phyloP scores from a whole-genome alignment of 2,329 filamentous ascomycete species.

The Cephalotrichum gorgonifer region DNA sequence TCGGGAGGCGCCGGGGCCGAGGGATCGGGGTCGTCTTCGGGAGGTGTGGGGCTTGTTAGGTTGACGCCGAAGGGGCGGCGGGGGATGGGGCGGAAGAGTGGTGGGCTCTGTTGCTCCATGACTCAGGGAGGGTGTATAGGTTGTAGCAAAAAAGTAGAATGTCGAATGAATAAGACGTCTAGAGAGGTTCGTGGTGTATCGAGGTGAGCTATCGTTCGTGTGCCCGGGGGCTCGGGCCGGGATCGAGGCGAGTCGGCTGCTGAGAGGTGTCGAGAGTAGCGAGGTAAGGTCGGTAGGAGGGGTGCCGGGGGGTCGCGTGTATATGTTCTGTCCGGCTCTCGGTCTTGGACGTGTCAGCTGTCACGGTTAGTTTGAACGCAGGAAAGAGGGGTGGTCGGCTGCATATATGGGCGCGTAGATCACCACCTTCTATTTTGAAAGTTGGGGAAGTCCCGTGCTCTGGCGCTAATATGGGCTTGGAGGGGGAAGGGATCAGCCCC shows the following conservation, averaged over 20 bases:
- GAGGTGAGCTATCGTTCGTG: no score
- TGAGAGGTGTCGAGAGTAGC: no score
- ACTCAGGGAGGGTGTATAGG: no score
- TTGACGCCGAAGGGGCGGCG: conserved; percentile 60
- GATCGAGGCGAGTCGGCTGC: no score
- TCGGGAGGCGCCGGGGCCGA: conserved; percentile 23
- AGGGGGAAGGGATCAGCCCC: no score
- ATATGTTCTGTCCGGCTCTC: not conserved
- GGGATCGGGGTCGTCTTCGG: conserved; percentile 21
- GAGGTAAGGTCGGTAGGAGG: no score
- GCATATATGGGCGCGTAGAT: not conserved
- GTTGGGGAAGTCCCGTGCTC: no score
- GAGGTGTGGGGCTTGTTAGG: conserved; percentile 32
- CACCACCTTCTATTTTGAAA: no score
- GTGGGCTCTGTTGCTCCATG: conserved; percentile 24
- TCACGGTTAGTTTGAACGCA: not conserved
- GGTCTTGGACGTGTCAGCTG: not conserved
- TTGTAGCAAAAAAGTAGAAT: no score
- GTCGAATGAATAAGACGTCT: no score
- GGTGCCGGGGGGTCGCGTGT: not conserved
- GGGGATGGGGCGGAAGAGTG: conserved; percentile 58
- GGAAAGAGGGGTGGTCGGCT: not conserved
- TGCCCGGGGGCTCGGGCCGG: no score
- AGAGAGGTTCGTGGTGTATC: not conserved
- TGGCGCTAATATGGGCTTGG: no score